A percentile compares a stretch with the other conserved stretches of the same genome.
phyloP scores from a whole-genome alignment of 2,329 filamentous ascomycete genomes.

The Fusarium incarnatum region DNA sequence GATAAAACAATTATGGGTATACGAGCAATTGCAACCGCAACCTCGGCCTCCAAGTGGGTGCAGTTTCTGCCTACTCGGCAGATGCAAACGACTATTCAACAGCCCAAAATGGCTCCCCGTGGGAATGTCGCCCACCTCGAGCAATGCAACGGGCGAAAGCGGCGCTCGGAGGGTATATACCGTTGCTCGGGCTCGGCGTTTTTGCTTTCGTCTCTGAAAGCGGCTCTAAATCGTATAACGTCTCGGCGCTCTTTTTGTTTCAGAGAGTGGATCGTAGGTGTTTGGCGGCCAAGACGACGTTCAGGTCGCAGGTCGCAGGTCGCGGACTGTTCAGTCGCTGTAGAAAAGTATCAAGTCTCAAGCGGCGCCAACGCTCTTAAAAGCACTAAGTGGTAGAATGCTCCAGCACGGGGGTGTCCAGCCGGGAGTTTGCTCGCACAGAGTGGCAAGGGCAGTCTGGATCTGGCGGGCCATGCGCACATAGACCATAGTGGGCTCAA shows the following conservation, averaged over 20 bases:
- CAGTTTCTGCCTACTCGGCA: slow-evolving; percentile 1
- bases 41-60: slow-evolving; percentile 8
- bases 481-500: slow-evolving; percentile 49
- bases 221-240: neutral
- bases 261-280: neutral
- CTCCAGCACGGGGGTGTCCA: slow-evolving; percentile 55
- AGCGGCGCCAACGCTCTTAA: slow-evolving; percentile 33
- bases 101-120: slow-evolving; percentile 19
- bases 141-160: slow-evolving; percentile 1
- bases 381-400: slow-evolving; percentile 50
- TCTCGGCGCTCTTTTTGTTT: neutral
- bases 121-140: neutral
- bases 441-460: slow-evolving; percentile 50
- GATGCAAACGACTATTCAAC: slow-evolving; percentile 11
- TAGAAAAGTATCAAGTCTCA: neutral
- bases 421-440: slow-evolving; percentile 47
- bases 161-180: slow-evolving; percentile 5
- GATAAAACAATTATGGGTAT: slow-evolving; percentile 16
- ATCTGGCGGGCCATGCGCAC: slow-evolving; percentile 55
- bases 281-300: neutral
- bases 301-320: neutral
- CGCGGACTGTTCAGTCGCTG: neutral
- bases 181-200: slow-evolving; percentile 4
- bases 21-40: slow-evolving; percentile 9
- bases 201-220: slow-evolving; percentile 11